These are phyloP conservation scores for Camelina hispida DNA, from an alignment of 345 rosid species.

Conservation along the genomic window DNA sequence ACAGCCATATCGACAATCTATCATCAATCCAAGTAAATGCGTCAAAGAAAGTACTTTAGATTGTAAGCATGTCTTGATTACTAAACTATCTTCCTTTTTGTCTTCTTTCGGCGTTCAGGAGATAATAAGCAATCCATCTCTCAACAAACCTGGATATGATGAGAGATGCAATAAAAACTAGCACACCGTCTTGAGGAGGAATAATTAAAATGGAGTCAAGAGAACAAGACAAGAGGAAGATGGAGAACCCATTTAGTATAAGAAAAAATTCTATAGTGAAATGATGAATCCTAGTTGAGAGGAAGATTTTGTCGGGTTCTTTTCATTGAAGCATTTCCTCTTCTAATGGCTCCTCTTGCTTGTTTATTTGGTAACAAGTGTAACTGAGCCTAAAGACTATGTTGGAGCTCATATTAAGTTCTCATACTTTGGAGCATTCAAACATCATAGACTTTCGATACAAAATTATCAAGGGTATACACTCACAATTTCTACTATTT, in stretches of 20 bases:
- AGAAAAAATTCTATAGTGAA: background rate
- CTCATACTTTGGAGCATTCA: no score
- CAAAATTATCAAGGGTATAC: no score
- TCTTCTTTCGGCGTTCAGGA: background rate
- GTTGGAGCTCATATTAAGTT: no score
- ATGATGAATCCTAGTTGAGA: background rate
- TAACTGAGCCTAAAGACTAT: no score
- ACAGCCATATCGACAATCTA: background rate
- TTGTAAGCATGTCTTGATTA: conserved; percentile 22
- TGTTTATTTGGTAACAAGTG: no score
- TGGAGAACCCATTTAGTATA: background rate
- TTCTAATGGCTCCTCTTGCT: no score
- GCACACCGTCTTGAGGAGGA: background rate
- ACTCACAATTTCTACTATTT: no score
- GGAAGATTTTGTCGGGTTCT: background rate
- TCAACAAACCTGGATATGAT: background rate
- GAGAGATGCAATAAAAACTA: conserved; percentile 11
- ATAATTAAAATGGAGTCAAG: background rate
- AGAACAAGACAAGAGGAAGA: conserved; percentile 1
- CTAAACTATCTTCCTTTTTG: background rate
- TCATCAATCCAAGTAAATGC: conserved; percentile 15
- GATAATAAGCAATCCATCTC: conserved; percentile 28
- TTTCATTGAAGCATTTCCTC: background rate
- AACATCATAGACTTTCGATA: no score
- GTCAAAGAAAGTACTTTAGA: background rate